These are phyloP conservation scores for Sanghuangporus baumii DNA, from an alignment of 1,284 basidiomycete genomes.

Conservation along the genomic window DNA sequence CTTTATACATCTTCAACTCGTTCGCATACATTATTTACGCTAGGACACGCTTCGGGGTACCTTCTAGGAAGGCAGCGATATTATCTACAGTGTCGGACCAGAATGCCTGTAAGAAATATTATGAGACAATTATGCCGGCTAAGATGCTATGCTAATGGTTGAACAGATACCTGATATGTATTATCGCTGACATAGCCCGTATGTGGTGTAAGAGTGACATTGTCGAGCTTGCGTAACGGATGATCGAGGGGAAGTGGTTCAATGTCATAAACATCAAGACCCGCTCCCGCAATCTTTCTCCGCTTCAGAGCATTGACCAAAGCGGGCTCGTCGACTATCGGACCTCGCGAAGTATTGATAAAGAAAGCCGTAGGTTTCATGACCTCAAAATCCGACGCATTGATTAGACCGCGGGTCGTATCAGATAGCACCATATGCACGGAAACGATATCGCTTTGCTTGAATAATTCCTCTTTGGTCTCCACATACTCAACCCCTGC, in stretches of 20 bases:
- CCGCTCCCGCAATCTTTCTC: constrained; percentile 48
- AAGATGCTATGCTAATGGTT: neutral
- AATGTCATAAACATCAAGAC: constrained; percentile 54
- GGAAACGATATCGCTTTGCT: constrained; percentile 51
- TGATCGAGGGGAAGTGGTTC: constrained; percentile 58
- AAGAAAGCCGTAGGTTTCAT: constrained; percentile 54
- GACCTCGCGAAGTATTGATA: constrained; percentile 61
- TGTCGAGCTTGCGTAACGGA: constrained; percentile 42
- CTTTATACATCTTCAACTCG: neutral
- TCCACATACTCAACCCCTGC: constrained; percentile 44
- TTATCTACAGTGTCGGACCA: constrained; percentile 45
- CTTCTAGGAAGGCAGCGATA: constrained; percentile 42
- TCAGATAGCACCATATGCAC: constrained; percentile 55
- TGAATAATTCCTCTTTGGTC: constrained; percentile 49
- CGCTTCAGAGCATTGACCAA: constrained; percentile 44
- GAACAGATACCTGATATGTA: constrained; percentile 38
- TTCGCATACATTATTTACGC: neutral
- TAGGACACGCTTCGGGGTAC: constrained; percentile 24
- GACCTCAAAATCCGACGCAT: constrained; percentile 37
- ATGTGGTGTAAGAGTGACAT: constrained; percentile 57
- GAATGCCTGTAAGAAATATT: constrained; percentile 18
- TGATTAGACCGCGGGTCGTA: constrained; percentile 43
- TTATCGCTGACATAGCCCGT: constrained; percentile 51
- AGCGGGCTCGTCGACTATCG: constrained; percentile 50
- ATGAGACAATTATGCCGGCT: neutral